Conservation (phyloP, 2,329 filamentous ascomycete genomes). For the Arthrobotrys sphaeroides region DNA sequence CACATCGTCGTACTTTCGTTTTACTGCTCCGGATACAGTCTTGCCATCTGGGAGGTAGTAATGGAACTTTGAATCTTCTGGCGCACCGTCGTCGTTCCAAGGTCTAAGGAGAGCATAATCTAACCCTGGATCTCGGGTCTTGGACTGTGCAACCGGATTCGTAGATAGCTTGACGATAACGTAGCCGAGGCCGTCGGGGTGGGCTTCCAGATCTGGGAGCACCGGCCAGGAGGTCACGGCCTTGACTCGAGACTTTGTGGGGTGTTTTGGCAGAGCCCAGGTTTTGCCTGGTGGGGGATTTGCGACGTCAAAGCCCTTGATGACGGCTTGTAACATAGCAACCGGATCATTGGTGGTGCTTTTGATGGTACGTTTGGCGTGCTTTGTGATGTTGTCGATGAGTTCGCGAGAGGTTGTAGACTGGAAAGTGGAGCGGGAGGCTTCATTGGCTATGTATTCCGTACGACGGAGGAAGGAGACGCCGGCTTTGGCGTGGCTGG, state of each 20-base stretch:
- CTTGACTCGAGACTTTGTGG: conserved; percentile 62
- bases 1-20: conserved; percentile 69
- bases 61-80: conserved; percentile 69
- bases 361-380: conserved; percentile 62
- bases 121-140: conserved; percentile 67
- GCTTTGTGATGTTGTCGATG: conserved; percentile 63
- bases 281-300: conserved; percentile 63
- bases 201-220: conserved; percentile 73
- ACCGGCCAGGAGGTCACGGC: conserved; percentile 71
- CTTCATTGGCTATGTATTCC: conserved; percentile 81
- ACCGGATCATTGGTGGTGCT: conserved; percentile 63
- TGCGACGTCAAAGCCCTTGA: conserved; percentile 68
- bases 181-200: conserved; percentile 75
- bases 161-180: conserved; percentile 75
- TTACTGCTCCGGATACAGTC: conserved; percentile 67
- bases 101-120: conserved; percentile 71
- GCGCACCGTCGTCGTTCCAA: conserved; percentile 68
- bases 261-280: conserved; percentile 59
- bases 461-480: conserved; percentile 95
- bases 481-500: conserved; percentile 71
- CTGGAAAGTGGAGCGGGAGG: conserved; percentile 65
- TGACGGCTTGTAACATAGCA: conserved; percentile 66
- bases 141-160: conserved; percentile 69
- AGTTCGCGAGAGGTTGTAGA: conserved; percentile 67
- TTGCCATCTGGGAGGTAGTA: conserved; percentile 70